phyloP scores from a whole-genome alignment of 176 grass and related monocot genomes.

The Hordeum marinum region DNA sequence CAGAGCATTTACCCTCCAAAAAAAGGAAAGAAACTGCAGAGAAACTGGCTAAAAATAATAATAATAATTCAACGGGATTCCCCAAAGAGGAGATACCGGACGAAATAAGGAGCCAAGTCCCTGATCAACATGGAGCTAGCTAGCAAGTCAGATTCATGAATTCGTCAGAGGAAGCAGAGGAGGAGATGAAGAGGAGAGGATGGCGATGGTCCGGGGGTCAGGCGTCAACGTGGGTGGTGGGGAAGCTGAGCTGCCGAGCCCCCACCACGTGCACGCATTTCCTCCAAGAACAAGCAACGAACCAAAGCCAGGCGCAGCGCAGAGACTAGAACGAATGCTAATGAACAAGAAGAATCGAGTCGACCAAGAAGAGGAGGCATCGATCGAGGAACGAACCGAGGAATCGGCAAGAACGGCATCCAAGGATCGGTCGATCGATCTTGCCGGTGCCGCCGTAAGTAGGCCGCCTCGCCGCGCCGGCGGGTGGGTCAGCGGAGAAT shows the following conservation, averaged over 20 bases:
- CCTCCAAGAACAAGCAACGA: neutral
- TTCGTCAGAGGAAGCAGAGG: neutral
- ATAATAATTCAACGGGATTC: too few relatives aligned
- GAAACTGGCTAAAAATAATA: too few relatives aligned
- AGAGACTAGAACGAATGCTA: too few relatives aligned
- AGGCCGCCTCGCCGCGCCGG: neutral
- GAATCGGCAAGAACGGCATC: neutral
- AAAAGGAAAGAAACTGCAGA: too few relatives aligned
- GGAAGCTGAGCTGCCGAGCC: neutral
- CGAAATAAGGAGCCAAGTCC: too few relatives aligned
- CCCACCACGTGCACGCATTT: slow-evolving; percentile 43
- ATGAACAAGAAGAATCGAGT: neutral
- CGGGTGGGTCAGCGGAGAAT: too few relatives aligned
- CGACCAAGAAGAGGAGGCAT: neutral
- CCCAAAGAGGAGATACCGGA: too few relatives aligned
- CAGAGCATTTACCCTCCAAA: too few relatives aligned
- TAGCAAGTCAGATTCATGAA: neutral
- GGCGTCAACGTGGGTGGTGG: neutral
- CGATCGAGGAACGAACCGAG: neutral
- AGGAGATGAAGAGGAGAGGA: slow-evolving; percentile 16
- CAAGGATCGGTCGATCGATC: neutral
- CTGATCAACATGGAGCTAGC: neutral
- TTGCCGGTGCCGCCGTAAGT: neutral
- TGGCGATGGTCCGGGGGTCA: slow-evolving; percentile 2
- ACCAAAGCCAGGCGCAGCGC: too few relatives aligned